Percentiles rank a stretch among this genome's conserved stretches.
Evolutionary conservation across 345 rosid species (phyloP).

Genomic region (Iberis pinnata): DNA sequence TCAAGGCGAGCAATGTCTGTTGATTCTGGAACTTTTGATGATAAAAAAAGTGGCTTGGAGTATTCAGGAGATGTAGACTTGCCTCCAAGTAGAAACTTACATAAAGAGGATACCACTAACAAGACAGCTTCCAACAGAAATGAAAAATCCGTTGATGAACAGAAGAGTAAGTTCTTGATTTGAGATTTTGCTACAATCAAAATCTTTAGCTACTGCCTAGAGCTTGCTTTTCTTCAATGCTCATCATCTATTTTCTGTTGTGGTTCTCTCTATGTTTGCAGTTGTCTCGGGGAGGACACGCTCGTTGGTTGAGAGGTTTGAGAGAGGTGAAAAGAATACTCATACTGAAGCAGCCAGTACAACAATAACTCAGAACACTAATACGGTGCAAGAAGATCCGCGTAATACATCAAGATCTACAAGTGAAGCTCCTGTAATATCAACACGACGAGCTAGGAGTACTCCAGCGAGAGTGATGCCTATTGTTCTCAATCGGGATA

Average conservation of each 20-base stretch:
- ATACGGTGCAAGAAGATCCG: constrained; percentile 17
- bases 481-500: constrained; percentile 20
- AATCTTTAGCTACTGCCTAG: no score
- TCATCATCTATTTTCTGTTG: no score
- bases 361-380: constrained; percentile 15
- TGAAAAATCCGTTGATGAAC: constrained; percentile 36
- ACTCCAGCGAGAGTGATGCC: constrained; percentile 34
- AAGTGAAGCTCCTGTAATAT: constrained; percentile 17
- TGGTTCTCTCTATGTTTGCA: constrained; percentile 38
- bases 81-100: constrained; percentile 26
- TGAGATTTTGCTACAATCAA: no score
- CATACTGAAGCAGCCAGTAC: constrained; percentile 31
- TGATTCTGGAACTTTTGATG: constrained; percentile 37
- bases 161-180: constrained; percentile 56
- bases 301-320: constrained; percentile 84
- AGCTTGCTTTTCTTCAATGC: no score
- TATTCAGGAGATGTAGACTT: constrained; percentile 16
- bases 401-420: constrained; percentile 18
- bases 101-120: constrained; percentile 32
- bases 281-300: constrained; percentile 91
- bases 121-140: constrained; percentile 32
- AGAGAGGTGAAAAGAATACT: constrained; percentile 47
- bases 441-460: constrained; percentile 32
- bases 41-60: constrained; percentile 29
- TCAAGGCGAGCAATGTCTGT: constrained; percentile 39